A percentile compares a stretch with the other conserved stretches of the same genome.
phyloP scores from a whole-genome alignment of 345 rosid genomes.

The Eucalyptus decipiens region DNA sequence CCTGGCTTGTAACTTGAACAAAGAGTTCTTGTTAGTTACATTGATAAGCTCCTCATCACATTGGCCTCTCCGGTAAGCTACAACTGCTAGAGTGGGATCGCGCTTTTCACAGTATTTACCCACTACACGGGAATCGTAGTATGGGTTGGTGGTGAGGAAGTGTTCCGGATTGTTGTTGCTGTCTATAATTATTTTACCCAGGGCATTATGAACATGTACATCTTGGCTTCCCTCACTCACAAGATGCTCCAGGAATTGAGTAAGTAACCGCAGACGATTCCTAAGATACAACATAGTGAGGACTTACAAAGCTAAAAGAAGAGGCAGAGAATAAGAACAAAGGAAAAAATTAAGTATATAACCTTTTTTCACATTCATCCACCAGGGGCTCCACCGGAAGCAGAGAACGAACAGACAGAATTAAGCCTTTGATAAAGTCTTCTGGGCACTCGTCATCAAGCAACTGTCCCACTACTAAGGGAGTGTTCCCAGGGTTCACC shows the following conservation, averaged over 20 bases:
- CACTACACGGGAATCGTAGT: conserved; percentile 94
- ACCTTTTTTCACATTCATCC: conserved; percentile 54
- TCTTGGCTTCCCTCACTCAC: conserved; percentile 99
- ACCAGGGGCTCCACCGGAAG: conserved; percentile 50
- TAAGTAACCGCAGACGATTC: conserved; percentile 97
- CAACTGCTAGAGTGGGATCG: conserved; percentile 97
- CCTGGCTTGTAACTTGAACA: conserved; percentile 99
- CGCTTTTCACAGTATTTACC: conserved; percentile 99
- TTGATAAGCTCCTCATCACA: conserved; percentile 96
- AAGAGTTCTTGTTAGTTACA: conserved; percentile 93
- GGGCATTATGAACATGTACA: conserved; percentile 97
- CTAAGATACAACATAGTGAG: conserved; percentile 29
- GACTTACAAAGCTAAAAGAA: not conserved
- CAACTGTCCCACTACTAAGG: conserved; percentile 74
- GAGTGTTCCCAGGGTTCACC: conserved; percentile 99
- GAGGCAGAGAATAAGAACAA: conserved; percentile 13
- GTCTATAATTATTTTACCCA: conserved; percentile 98
- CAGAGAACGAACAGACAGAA: conserved; percentile 65
- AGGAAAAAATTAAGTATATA: conserved; percentile 12
- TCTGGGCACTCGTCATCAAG: conserved; percentile 99
- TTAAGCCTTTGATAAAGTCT: conserved; percentile 96
- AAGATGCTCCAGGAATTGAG: conserved; percentile 98
- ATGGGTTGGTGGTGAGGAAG: conserved; percentile 97
- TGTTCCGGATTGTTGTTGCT: conserved; percentile 99
- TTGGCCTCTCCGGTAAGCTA: conserved; percentile 95